phyloP scores from a whole-genome alignment of 176 grass and related monocot genomes.

The Themeda triandra region DNA sequence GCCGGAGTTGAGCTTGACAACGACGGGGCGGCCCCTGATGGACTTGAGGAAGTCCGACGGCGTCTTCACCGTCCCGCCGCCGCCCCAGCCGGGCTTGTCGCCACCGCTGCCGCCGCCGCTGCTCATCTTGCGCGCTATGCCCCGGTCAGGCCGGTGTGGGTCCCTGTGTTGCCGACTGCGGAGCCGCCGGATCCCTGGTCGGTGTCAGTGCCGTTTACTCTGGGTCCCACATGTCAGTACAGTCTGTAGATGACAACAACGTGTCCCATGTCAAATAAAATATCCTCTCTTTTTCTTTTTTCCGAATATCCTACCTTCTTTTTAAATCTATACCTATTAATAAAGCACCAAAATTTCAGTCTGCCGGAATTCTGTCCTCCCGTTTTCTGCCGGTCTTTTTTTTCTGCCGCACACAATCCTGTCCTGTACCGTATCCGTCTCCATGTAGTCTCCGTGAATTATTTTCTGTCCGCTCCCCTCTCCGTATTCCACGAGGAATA shows the following conservation, averaged over 20 bases:
- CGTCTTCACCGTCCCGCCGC: conserved; percentile 68
- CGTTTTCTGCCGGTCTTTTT: no score
- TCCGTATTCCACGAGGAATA: no score
- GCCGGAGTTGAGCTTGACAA: conserved; percentile 86
- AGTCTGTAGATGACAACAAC: background rate
- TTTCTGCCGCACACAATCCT: no score
- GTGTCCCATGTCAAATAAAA: background rate
- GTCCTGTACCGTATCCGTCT: no score
- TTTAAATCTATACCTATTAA: no score
- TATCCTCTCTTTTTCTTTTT: background rate
- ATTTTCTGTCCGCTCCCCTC: no score
- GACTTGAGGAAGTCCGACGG: conserved; percentile 97
- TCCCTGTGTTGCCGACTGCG: background rate
- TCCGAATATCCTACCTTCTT: background rate
- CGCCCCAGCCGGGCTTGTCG: conserved; percentile 29
- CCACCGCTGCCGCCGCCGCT: conserved; percentile 32
- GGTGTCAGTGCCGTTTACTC: background rate
- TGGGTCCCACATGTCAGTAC: background rate
- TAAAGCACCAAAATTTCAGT: no score
- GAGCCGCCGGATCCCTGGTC: background rate
- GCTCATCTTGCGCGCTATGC: conserved; percentile 31
- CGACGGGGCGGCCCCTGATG: conserved; percentile 84
- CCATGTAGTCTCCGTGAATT: no score
- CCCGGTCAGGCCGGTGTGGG: background rate
- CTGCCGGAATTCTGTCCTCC: no score